Percentiles rank a stretch among this genome's conserved stretches.
Conservation (phyloP, 768 basidiomycete species). For the Coprinellus micaceus region DNA sequence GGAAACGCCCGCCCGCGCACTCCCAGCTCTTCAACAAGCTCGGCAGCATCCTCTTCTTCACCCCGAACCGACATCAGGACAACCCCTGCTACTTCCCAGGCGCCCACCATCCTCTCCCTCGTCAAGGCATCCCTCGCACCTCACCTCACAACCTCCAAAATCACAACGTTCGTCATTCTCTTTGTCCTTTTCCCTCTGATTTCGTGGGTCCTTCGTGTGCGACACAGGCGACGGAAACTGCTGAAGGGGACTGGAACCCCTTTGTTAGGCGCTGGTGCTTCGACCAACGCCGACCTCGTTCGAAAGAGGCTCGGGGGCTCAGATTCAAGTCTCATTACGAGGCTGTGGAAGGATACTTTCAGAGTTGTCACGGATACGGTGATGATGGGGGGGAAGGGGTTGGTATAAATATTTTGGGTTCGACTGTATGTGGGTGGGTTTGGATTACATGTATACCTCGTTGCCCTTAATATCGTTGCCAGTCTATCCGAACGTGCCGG, state of each 20-base stretch:
- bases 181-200: constrained; percentile 44
- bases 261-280: constrained; percentile 10
- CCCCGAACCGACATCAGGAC: constrained; percentile 19
- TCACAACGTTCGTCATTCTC: constrained; percentile 46
- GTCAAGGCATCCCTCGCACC: constrained; percentile 46
- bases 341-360: constrained; percentile 49
- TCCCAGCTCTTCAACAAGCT: constrained; percentile 14
- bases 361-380: constrained; percentile 62
- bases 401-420: constrained; percentile 39
- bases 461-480: no score
- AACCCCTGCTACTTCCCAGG: constrained; percentile 20
- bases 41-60: constrained; percentile 17
- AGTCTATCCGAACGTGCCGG: no score
- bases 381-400: constrained; percentile 72
- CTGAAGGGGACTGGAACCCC: constrained; percentile 15
- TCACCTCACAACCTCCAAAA: constrained; percentile 45
- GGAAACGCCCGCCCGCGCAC: constrained; percentile 20
- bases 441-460: no score
- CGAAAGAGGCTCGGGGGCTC: constrained; percentile 48
- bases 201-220: constrained; percentile 49
- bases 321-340: constrained; percentile 31
- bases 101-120: constrained; percentile 31
- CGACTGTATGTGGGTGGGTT: constrained; percentile 6
- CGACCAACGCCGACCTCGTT: constrained; percentile 50
- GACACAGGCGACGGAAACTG: constrained; percentile 36